Evolutionary conservation across 2,329 filamentous ascomycete genomes (phyloP).

Genomic region (Diaporthe citrichinensis): DNA sequence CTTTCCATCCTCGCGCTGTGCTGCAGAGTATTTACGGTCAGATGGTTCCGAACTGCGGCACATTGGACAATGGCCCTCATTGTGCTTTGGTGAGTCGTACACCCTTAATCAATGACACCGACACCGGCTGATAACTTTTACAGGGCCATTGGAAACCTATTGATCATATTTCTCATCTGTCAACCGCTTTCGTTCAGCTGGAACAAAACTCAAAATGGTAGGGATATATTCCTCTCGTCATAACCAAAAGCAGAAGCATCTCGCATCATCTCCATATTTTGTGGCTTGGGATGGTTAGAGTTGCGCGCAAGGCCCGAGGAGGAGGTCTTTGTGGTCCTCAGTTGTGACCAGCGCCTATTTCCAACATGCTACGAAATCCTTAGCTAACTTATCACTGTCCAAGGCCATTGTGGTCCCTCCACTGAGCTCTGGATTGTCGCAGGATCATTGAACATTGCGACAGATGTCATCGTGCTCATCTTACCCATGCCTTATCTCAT

Average conservation of each 20-base stretch:
- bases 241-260: not conserved
- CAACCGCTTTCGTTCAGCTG: constrained; percentile 36
- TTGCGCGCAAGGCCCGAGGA: not conserved
- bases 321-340: not conserved
- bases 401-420: constrained; percentile 6
- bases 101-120: not conserved
- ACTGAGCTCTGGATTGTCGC: constrained; percentile 7
- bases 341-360: not conserved
- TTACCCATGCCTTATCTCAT: constrained; percentile 28
- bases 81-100: constrained; percentile 16
- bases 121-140: not conserved
- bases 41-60: constrained; percentile 21
- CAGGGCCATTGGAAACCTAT: constrained; percentile 21
- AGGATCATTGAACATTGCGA: constrained; percentile 10
- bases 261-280: not conserved
- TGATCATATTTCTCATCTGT: constrained; percentile 13
- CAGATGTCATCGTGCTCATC: constrained; percentile 29
- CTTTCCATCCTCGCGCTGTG: constrained; percentile 27
- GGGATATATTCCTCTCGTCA: not conserved
- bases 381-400: not conserved
- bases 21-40: constrained; percentile 26
- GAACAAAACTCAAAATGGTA: constrained; percentile 10
- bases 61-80: constrained; percentile 7
- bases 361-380: not conserved
- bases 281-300: not conserved